Conservation (phyloP, 495 filamentous ascomycete species). For the Opeltia flavorubescens region DNA sequence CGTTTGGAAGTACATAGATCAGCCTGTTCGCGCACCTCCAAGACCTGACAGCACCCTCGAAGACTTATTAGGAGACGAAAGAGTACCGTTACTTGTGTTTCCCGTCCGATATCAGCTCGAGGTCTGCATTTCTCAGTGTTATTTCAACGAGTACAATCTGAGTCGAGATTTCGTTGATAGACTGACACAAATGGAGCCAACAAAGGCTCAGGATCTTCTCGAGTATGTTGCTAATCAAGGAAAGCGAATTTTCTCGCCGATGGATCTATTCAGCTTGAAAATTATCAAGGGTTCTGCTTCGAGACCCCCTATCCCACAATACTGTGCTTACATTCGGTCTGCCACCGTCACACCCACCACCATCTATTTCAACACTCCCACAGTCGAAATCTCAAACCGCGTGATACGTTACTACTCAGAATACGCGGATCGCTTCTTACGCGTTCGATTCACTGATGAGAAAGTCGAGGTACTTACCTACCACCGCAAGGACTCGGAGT, state of each 20-base stretch:
- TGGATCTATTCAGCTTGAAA: constrained; percentile 51
- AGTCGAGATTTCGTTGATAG: constrained; percentile 45
- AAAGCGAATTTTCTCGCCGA: constrained; percentile 50
- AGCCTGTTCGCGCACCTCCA: constrained; percentile 3
- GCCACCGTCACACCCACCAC: constrained; percentile 73
- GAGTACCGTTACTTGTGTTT: constrained; percentile 40
- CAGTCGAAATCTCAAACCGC: constrained; percentile 76
- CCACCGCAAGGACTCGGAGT: background rate
- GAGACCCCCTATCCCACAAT: constrained; percentile 43
- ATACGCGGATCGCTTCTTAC: constrained; percentile 69
- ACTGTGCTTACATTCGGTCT: constrained; percentile 63
- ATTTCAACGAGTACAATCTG: constrained; percentile 70
- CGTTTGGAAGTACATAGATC: constrained; percentile 48
- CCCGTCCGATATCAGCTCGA: constrained; percentile 80
- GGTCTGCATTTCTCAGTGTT: constrained; percentile 68
- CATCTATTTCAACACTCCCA: constrained; percentile 61
- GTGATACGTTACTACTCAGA: constrained; percentile 59
- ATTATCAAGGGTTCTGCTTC: constrained; percentile 30
- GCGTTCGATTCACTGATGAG: constrained; percentile 85
- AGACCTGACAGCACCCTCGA: constrained; percentile 5
- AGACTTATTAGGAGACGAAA: constrained; percentile 23
- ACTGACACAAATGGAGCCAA: constrained; percentile 36
- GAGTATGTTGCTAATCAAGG: constrained; percentile 49
- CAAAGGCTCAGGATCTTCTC: constrained; percentile 38
- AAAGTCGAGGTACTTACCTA: constrained; percentile 31